phyloP scores from a whole-genome alignment of 1,284 basidiomycete species.

The Cutaneotrichosporon arboriforme region DNA sequence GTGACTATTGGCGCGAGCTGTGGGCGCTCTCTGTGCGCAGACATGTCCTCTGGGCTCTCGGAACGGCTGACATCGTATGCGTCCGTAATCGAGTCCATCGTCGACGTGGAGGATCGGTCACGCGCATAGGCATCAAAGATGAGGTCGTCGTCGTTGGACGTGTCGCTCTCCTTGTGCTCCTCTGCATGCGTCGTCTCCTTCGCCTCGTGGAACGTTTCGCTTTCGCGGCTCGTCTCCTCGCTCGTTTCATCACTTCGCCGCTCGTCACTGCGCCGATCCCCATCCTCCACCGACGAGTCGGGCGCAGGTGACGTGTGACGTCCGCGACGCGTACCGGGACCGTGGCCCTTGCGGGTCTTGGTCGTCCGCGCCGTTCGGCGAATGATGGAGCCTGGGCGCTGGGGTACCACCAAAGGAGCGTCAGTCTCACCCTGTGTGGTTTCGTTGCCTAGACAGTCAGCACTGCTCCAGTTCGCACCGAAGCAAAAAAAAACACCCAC shows the following conservation, averaged over 20 bases:
- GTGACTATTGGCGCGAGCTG: constrained; percentile 18
- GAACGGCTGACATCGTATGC: constrained; percentile 30
- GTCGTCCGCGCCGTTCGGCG: constrained; percentile 80
- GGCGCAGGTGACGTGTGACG: constrained; percentile 42
- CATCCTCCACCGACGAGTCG: constrained; percentile 16
- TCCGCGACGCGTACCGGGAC: constrained; percentile 60
- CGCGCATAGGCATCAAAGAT: constrained; percentile 76
- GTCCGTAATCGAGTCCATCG: constrained; percentile 45
- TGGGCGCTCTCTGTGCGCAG: constrained; percentile 17
- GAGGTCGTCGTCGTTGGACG: constrained; percentile 65
- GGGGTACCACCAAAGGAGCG: constrained; percentile 73
- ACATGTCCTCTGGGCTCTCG: constrained; percentile 29
- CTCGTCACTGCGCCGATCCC: constrained; percentile 11
- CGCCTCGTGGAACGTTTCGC: constrained; percentile 21
- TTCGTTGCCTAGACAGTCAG: constrained; percentile 8
- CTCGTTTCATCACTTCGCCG: constrained; percentile 20
- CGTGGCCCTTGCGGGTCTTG: constrained; percentile 81
- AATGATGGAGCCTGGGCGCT: constrained; percentile 76
- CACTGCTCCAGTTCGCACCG: constrained; percentile 1
- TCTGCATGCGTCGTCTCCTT: constrained; percentile 6
- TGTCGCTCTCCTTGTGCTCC: constrained; percentile 21
- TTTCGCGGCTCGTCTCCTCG: constrained; percentile 16
- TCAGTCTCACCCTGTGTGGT: constrained; percentile 50
- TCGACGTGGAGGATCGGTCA: constrained; percentile 16
- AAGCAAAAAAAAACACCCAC: constrained; percentile 53